These are phyloP conservation scores for Syncephalastrum sp. DNA, from an alignment of 371 early-diverging fungal genomes.

Conservation along the genomic window DNA sequence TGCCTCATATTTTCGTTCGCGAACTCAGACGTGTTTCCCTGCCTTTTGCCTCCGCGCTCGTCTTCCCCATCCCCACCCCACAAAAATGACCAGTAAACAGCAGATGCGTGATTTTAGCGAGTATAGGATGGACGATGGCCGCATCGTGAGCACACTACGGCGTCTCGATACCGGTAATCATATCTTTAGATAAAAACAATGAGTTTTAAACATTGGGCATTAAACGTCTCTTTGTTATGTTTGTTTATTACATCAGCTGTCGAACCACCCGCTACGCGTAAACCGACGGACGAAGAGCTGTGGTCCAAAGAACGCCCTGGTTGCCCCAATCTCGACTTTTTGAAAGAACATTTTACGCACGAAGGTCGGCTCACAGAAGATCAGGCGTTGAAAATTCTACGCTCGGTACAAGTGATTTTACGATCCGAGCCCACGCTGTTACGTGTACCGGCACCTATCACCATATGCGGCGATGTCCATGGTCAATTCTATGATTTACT, in stretches of 20 bases:
- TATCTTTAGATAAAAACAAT: no score
- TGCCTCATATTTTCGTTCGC: no score
- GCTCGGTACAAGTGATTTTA: conserved; percentile 71
- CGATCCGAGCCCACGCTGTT: conserved; percentile 82
- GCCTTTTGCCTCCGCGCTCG: no score
- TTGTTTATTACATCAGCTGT: conserved; percentile 40
- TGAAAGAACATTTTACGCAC: conserved; percentile 85
- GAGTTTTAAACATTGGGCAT: no score
- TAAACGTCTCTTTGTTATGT: no score
- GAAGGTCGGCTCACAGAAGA: conserved; percentile 92
- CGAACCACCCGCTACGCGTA: conserved; percentile 49
- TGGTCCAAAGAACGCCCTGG: conserved; percentile 64
- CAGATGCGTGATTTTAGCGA: no score
- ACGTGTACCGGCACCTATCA: conserved; percentile 89
- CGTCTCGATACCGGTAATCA: no score
- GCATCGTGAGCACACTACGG: no score
- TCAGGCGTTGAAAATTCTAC: conserved; percentile 87
- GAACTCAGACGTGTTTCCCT: no score
- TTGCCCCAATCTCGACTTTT: conserved; percentile 77
- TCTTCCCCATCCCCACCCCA: no score
- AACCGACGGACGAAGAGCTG: conserved; percentile 54
- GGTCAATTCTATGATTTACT: conserved; percentile 99
- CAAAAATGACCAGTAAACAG: no score
- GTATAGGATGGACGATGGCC: no score
- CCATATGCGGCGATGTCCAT: conserved; percentile 99